Conservation (phyloP, 768 basidiomycete species). For the Piloderma croceum region DNA sequence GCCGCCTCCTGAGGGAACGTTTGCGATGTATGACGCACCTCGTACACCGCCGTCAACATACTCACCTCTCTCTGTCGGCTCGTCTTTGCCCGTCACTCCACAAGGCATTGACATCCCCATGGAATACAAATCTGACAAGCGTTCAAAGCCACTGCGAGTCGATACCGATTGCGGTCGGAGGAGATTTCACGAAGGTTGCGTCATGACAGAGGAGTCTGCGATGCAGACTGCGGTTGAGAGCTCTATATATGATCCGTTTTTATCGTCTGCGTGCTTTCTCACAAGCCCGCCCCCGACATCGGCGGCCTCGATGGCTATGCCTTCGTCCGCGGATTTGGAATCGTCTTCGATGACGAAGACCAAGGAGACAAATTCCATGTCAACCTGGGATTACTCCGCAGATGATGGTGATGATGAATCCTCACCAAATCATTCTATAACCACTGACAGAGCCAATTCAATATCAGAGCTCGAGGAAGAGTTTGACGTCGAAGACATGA, state of each 20-base stretch:
- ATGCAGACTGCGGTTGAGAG: constrained; percentile 78
- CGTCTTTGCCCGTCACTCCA: constrained; percentile 56
- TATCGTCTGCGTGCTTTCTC: constrained; percentile 53
- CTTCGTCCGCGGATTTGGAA: constrained; percentile 34
- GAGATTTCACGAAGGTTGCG: constrained; percentile 34
- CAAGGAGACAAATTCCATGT: constrained; percentile 50
- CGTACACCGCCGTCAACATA: constrained; percentile 48
- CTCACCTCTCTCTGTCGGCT: constrained; percentile 39
- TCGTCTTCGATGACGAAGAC: constrained; percentile 42
- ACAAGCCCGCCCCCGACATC: constrained; percentile 39
- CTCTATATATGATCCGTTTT: too few species aligned
- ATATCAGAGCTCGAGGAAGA: too few species aligned
- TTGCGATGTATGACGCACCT: constrained; percentile 37
- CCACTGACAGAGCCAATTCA: too few species aligned
- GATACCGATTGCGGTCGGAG: constrained; percentile 43
- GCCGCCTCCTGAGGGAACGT: constrained; percentile 25
- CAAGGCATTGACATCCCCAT: constrained; percentile 43
- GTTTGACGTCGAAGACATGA: too few species aligned
- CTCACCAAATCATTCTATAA: too few species aligned
- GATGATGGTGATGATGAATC: too few species aligned
- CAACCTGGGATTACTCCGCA: constrained; percentile 43
- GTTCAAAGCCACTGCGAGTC: constrained; percentile 48
- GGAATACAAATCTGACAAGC: constrained; percentile 29
- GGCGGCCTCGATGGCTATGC: constrained; percentile 30
- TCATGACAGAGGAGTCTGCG: constrained; percentile 50